Conservation (phyloP, 306 rosid species). For the Trifolium subterraneum region DNA sequence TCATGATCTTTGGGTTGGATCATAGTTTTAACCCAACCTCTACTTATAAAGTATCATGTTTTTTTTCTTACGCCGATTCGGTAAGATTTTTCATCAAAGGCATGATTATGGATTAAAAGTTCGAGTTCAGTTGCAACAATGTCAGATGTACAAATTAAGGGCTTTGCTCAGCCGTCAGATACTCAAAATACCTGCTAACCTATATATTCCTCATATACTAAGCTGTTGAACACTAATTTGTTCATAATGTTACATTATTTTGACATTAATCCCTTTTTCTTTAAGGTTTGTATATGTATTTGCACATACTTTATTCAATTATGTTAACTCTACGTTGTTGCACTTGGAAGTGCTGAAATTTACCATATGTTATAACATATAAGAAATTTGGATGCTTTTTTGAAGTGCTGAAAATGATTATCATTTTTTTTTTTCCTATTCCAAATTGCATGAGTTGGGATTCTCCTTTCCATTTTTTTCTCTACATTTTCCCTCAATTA, state of each 20-base stretch:
- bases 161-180: constrained; percentile 22
- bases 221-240: constrained; percentile 30
- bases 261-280: constrained; percentile 20
- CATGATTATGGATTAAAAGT: constrained; percentile 26
- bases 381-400: constrained; percentile 24
- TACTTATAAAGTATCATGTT: constrained; percentile 29
- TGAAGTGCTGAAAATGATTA: no score
- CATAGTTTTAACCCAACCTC: constrained; percentile 33
- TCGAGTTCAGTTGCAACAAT: constrained; percentile 24
- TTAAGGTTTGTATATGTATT: background rate
- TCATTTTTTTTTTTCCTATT: background rate
- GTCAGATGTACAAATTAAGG: constrained; percentile 31
- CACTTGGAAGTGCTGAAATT: constrained; percentile 25
- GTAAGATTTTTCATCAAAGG: constrained; percentile 33
- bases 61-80: constrained; percentile 6
- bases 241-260: constrained; percentile 34
- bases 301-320: constrained; percentile 27
- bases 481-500: no score
- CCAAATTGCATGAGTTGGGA: no score
- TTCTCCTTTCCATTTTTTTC: no score
- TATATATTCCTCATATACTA: constrained; percentile 29
- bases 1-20: constrained; percentile 25
- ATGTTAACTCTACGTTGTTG: constrained; percentile 17
- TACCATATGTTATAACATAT: background rate
- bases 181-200: constrained; percentile 17